A percentile compares a stretch with the other conserved stretches of the same genome.
Conservation (phyloP, 1,139 yeast species). For the Suhomyces terraborum region DNA sequence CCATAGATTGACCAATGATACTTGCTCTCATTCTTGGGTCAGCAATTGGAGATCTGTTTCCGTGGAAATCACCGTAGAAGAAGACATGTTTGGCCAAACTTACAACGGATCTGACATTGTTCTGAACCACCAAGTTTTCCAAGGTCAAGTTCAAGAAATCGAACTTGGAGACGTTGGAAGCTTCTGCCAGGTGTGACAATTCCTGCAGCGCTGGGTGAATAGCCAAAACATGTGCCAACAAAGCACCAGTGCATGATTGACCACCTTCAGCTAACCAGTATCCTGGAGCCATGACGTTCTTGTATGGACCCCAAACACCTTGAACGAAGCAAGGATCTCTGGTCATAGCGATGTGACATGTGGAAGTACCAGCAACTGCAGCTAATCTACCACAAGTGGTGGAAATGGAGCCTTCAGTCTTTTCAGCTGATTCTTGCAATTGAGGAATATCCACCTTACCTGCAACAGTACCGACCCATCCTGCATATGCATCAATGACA, state of each 20-base stretch:
- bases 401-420: constrained; percentile 43
- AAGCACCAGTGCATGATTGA: constrained; percentile 94
- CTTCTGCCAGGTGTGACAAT: constrained; percentile 61
- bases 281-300: constrained; percentile 85
- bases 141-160: constrained; percentile 78
- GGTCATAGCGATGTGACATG: constrained; percentile 92
- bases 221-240: constrained; percentile 84
- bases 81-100: constrained; percentile 81
- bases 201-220: constrained; percentile 87
- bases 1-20: constrained; percentile 92
- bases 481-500: constrained; percentile 97
- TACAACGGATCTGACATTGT: constrained; percentile 66
- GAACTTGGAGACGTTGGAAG: constrained; percentile 71
- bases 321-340: constrained; percentile 84
- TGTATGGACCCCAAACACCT: constrained; percentile 99
- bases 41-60: constrained; percentile 95
- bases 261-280: constrained; percentile 99
- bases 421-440: constrained; percentile 34
- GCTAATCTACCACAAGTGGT: constrained; percentile 84
- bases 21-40: constrained; percentile 94
- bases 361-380: constrained; percentile 97
- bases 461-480: constrained; percentile 98
- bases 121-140: constrained; percentile 63
- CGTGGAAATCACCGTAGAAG: constrained; percentile 95
- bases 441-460: constrained; percentile 66